Evolutionary conservation across 176 grass and related monocot species (phyloP).

Genomic region (Themeda triandra): DNA sequence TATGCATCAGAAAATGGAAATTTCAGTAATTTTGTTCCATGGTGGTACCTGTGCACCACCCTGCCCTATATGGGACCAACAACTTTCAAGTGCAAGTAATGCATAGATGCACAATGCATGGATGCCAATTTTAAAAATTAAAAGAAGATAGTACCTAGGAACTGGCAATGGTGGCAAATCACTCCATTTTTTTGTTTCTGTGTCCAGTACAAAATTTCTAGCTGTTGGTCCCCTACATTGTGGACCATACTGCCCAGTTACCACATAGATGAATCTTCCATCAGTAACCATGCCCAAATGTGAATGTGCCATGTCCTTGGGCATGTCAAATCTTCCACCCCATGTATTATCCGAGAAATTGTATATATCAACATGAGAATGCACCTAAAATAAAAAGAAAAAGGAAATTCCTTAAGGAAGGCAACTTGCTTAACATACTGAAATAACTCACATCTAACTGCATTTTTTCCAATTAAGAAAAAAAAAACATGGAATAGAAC

Average conservation of each 20-base stretch:
- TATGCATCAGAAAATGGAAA: neutral
- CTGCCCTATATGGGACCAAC: neutral
- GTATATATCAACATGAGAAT: constrained; percentile 97
- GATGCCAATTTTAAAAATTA: neutral
- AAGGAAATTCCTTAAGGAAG: neutral
- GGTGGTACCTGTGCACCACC: neutral
- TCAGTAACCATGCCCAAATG: constrained; percentile 97
- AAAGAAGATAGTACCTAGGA: constrained; percentile 61
- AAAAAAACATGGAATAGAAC: neutral
- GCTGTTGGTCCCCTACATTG: constrained; percentile 96
- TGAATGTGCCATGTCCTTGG: constrained; percentile 98
- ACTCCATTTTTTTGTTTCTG: constrained; percentile 75
- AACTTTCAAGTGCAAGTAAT: constrained; percentile 18
- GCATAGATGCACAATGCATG: neutral
- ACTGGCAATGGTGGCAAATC: constrained; percentile 82
- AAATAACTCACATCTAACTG: constrained; percentile 14
- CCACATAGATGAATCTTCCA: constrained; percentile 87
- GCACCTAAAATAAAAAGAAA: constrained; percentile 57
- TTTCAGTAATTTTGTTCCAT: neutral
- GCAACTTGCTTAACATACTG: neutral
- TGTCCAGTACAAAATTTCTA: constrained; percentile 88
- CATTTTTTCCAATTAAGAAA: constrained; percentile 7
- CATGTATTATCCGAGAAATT: constrained; percentile 92
- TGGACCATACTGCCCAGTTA: constrained; percentile 88
- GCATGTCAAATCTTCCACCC: constrained; percentile 88